A percentile compares a stretch with the other conserved stretches of the same genome.
Conservation (phyloP, 73 alveolate genomes). For the Paraurostyla sp. region DNA sequence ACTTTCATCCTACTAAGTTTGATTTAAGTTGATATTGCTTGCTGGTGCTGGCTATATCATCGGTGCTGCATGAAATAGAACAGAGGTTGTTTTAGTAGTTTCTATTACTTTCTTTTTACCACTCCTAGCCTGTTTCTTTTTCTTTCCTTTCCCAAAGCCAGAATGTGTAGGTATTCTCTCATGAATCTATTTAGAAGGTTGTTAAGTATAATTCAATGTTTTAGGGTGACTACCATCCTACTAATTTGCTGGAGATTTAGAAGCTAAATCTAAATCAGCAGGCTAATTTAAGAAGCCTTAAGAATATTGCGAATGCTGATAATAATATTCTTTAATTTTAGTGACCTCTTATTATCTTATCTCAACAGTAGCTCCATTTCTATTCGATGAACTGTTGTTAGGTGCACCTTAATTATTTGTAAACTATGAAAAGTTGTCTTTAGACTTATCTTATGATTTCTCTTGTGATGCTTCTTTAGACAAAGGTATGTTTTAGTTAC, state of each 20-base stretch:
- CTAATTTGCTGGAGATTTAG: too few relatives aligned
- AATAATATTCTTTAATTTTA: not conserved
- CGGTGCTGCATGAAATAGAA: not conserved
- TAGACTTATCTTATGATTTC: too few relatives aligned
- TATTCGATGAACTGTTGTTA: not conserved
- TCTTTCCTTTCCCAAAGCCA: not conserved
- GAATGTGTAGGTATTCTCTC: not conserved
- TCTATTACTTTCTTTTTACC: slow-evolving; percentile 15
- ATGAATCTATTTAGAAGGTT: not conserved
- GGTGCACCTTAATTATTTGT: not conserved
- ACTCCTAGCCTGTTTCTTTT: not conserved
- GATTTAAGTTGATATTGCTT: not conserved
- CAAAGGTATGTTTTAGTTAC: too few relatives aligned
- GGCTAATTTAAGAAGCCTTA: not conserved
- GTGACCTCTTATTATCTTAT: not conserved
- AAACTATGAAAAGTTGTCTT: too few relatives aligned
- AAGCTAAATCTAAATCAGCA: too few relatives aligned
- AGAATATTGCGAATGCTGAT: not conserved
- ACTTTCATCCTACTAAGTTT: not conserved
- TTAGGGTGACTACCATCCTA: too few relatives aligned
- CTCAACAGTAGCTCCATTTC: not conserved
- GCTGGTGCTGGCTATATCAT: not conserved
- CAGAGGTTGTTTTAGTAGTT: slow-evolving; percentile 18
- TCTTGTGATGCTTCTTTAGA: too few relatives aligned
- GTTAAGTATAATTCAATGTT: not conserved